phyloP scores from a whole-genome alignment of 2,329 filamentous ascomycete genomes.

The Stachybotrys echinatus region DNA sequence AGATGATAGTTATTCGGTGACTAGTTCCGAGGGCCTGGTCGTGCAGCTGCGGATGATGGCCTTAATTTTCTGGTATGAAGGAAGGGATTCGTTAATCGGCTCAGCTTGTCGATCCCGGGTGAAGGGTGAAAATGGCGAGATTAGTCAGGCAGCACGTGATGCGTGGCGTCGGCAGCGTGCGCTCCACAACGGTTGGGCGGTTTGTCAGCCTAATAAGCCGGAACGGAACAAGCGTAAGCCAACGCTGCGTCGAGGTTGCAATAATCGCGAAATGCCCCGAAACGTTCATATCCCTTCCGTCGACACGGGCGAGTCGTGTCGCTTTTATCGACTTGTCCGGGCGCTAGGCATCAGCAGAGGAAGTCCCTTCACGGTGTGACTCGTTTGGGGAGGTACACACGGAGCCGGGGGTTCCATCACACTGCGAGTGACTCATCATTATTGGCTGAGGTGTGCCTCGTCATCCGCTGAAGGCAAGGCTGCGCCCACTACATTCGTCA shows the following conservation, averaged over 20 bases:
- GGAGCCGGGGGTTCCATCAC: background rate
- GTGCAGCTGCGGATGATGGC: constrained; percentile 13
- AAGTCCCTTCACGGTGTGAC: background rate
- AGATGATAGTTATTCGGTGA: background rate
- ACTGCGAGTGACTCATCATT: constrained; percentile 2
- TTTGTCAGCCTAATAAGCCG: too few species aligned
- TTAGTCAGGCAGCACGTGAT: constrained; percentile 19
- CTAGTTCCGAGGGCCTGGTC: background rate
- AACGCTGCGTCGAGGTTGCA: too few species aligned
- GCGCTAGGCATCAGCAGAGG: constrained; percentile 1
- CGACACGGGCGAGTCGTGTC: background rate
- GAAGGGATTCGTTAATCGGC: background rate
- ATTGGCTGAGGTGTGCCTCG: background rate
- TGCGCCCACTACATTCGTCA: constrained; percentile 10
- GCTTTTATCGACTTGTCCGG: background rate
- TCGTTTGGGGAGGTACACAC: background rate
- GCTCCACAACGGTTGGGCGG: too few species aligned
- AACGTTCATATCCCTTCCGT: background rate
- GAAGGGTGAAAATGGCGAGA: constrained; percentile 13
- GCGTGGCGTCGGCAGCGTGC: constrained; percentile 20
- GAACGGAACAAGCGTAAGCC: too few species aligned
- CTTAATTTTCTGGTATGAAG: constrained; percentile 31
- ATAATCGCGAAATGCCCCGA: background rate
- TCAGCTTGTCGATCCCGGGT: constrained; percentile 5
- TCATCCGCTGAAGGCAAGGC: constrained; percentile 13